Evolutionary conservation across 768 basidiomycete genomes (phyloP).

Genomic region (Mrakia gelida): DNA sequence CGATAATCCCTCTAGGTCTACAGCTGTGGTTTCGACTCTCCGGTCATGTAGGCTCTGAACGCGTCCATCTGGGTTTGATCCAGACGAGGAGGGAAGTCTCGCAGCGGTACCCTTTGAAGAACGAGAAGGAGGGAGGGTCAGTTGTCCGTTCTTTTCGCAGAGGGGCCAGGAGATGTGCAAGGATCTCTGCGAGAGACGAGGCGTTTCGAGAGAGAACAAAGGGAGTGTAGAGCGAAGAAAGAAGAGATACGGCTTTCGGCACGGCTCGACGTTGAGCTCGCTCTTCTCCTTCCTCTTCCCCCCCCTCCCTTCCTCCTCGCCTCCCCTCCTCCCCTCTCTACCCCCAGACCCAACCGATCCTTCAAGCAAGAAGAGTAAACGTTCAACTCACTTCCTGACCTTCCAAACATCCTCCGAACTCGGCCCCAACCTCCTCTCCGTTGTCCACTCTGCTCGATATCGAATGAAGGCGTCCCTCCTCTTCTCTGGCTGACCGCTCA

Average conservation of each 20-base stretch:
- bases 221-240: too few relatives aligned
- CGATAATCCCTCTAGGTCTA: not conserved
- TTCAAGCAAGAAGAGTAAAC: not conserved
- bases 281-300: not conserved
- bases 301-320: not conserved
- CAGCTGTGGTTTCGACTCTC: not conserved
- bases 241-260: too few relatives aligned
- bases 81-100: not conserved
- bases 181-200: too few relatives aligned
- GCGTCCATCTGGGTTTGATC: not conserved
- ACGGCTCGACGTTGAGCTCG: not conserved
- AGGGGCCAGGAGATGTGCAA: too few relatives aligned
- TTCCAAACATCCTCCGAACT: constrained; percentile 8
- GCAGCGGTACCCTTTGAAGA: not conserved
- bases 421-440: constrained; percentile 56
- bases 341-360: not conserved
- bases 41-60: not conserved
- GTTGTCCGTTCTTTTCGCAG: too few relatives aligned
- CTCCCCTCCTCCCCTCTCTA: not conserved
- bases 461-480: constrained; percentile 78
- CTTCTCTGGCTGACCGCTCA: constrained; percentile 62
- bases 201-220: too few relatives aligned
- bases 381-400: constrained; percentile 8
- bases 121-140: not conserved
- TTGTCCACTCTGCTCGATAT: constrained; percentile 92